Percentiles rank a stretch among this genome's conserved stretches.
These are phyloP conservation scores for Blastobotrys terrestris DNA, from an alignment of 805 yeast genomes.

Conservation along the genomic window DNA sequence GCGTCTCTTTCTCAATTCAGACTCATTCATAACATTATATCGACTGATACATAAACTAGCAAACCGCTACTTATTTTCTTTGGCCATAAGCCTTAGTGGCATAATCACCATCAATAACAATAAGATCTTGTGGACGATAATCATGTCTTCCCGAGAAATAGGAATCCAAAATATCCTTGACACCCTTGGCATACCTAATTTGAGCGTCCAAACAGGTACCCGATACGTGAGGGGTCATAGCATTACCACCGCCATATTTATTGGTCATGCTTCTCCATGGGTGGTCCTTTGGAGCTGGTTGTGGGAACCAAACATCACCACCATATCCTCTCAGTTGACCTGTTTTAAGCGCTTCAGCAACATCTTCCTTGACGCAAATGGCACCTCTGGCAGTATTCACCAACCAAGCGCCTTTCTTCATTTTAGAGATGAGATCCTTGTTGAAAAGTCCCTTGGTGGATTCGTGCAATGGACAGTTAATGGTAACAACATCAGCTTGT, in stretches of 20 bases:
- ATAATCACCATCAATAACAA: constrained; percentile 64
- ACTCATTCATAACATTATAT: too few relatives aligned
- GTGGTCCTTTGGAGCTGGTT: constrained; percentile 71
- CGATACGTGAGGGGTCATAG: constrained; percentile 78
- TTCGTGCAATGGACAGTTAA: constrained; percentile 69
- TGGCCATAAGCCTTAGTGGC: constrained; percentile 68
- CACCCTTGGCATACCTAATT: constrained; percentile 64
- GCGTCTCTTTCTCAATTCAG: too few relatives aligned
- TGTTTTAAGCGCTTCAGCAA: constrained; percentile 62
- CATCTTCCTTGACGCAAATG: constrained; percentile 64
- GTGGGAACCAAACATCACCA: constrained; percentile 81
- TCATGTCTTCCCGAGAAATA: constrained; percentile 57
- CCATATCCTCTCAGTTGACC: constrained; percentile 77
- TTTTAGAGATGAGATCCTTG: constrained; percentile 52
- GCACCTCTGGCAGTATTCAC: constrained; percentile 83
- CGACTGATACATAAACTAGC: too few relatives aligned
- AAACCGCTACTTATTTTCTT: constrained; percentile 6
- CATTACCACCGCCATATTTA: constrained; percentile 68
- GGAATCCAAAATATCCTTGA: constrained; percentile 54
- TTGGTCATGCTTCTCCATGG: constrained; percentile 71
- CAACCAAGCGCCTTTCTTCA: constrained; percentile 68
- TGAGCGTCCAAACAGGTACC: constrained; percentile 82
- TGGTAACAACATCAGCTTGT: constrained; percentile 5
- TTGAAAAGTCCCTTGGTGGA: constrained; percentile 61
- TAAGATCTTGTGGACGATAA: constrained; percentile 71